Conservation (phyloP, 2,329 filamentous ascomycete genomes). For the Colletotrichum noveboracense region DNA sequence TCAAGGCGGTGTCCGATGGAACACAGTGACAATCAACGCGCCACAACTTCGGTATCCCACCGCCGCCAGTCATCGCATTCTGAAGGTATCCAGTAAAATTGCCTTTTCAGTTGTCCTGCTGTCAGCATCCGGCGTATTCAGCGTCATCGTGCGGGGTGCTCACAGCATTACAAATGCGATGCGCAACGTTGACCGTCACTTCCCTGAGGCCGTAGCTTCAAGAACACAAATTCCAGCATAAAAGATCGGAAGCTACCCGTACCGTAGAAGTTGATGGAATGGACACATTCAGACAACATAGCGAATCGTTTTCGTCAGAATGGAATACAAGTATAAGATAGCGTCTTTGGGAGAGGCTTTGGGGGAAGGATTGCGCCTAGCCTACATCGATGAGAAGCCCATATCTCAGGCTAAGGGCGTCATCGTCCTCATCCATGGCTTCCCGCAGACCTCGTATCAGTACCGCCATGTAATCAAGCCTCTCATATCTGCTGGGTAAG, state of each 20-base stretch:
- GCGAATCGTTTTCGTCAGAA: neutral
- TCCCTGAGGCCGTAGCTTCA: neutral
- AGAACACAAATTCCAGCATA: neutral
- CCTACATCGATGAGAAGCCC: neutral
- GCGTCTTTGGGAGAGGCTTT: neutral
- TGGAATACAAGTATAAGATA: neutral
- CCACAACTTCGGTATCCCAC: neutral
- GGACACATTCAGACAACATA: neutral
- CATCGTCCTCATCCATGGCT: slow-evolving; percentile 52
- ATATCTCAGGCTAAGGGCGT: slow-evolving; percentile 25
- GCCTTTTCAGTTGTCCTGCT: neutral
- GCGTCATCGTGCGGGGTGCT: neutral
- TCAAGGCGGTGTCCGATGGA: neutral
- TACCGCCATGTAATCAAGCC: slow-evolving; percentile 43
- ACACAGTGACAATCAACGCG: neutral
- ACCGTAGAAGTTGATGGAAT: neutral
- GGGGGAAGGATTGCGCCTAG: neutral
- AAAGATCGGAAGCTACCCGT: neutral
- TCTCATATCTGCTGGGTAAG: slow-evolving; percentile 37
- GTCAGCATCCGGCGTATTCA: neutral
- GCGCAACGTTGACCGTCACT: neutral
- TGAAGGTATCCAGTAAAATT: neutral
- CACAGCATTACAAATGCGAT: neutral
- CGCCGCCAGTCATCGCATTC: neutral
- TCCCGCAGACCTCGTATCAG: slow-evolving; percentile 51